Percentiles rank a stretch among this genome's conserved stretches.
Evolutionary conservation across 306 rosid genomes (phyloP).

Genomic region (Rubus idaeus): DNA sequence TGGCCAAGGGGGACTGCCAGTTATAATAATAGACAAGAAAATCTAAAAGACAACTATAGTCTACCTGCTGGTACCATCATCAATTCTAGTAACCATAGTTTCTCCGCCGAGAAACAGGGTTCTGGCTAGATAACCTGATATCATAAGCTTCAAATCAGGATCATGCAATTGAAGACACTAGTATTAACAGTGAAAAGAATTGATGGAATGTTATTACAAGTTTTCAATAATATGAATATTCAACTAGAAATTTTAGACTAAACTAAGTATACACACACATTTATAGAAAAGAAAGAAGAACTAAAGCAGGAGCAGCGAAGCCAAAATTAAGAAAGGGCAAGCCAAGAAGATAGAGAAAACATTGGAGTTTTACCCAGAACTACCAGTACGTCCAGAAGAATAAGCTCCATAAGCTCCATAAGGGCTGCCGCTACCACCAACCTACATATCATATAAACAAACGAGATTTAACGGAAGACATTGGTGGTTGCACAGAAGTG

Average conservation of each 20-base stretch:
- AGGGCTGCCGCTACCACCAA: constrained; percentile 60
- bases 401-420: constrained; percentile 90
- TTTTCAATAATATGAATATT: background rate
- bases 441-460: constrained; percentile 50
- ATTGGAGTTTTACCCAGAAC: constrained; percentile 64
- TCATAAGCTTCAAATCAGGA: constrained; percentile 37
- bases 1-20: constrained; percentile 41
- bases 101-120: constrained; percentile 57
- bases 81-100: constrained; percentile 52
- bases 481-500: background rate
- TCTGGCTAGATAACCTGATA: constrained; percentile 55
- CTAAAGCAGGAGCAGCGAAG: background rate
- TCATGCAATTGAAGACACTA: constrained; percentile 9
- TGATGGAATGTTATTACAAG: background rate
- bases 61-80: constrained; percentile 44
- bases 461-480: constrained; percentile 20
- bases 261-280: background rate
- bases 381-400: constrained; percentile 66
- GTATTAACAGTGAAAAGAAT: background rate
- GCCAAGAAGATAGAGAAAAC: constrained; percentile 1
- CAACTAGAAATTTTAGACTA: background rate
- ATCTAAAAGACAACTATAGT: constrained; percentile 28
- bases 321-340: background rate
- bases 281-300: background rate
- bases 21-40: constrained; percentile 34